phyloP scores from a whole-genome alignment of 306 rosid genomes.

The Acmispon strigosus region DNA sequence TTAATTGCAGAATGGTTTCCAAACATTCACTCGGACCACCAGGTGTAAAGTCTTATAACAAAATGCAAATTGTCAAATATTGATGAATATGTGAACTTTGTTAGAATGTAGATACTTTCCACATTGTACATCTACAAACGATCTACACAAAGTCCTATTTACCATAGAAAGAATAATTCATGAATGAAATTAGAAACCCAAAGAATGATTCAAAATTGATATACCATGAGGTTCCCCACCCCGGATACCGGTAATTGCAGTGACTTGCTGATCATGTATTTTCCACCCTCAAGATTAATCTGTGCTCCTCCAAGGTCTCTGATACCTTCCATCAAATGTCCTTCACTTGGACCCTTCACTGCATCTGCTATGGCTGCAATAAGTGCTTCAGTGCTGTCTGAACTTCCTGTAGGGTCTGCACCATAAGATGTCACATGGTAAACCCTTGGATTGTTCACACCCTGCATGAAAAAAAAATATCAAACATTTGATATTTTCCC shows the following conservation, averaged over 20 bases:
- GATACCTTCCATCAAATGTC: constrained; percentile 52
- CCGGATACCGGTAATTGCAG: constrained; percentile 47
- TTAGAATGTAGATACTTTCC: constrained; percentile 18
- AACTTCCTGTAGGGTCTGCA: constrained; percentile 74
- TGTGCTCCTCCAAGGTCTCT: constrained; percentile 71
- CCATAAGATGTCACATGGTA: constrained; percentile 68
- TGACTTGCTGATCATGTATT: constrained; percentile 51
- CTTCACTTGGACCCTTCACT: constrained; percentile 24
- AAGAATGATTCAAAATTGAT: not conserved
- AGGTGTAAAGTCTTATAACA: not conserved
- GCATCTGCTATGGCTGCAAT: constrained; percentile 63
- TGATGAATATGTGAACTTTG: not conserved
- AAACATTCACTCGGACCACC: no score
- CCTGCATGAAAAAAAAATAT: constrained; percentile 36
- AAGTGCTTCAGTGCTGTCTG: constrained; percentile 70
- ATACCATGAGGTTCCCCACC: constrained; percentile 82
- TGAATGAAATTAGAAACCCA: not conserved
- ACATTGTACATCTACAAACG: not conserved
- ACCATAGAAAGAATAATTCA: not conserved
- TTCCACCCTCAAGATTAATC: constrained; percentile 76
- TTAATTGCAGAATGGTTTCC: no score
- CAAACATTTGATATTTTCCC: constrained; percentile 14
- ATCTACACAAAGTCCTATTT: not conserved
- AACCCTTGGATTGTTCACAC: constrained; percentile 27
- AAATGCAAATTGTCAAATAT: constrained; percentile 18